These are phyloP conservation scores for Liquidambar formosana DNA, from an alignment of 164 flowering plant genomes.

Conservation along the genomic window DNA sequence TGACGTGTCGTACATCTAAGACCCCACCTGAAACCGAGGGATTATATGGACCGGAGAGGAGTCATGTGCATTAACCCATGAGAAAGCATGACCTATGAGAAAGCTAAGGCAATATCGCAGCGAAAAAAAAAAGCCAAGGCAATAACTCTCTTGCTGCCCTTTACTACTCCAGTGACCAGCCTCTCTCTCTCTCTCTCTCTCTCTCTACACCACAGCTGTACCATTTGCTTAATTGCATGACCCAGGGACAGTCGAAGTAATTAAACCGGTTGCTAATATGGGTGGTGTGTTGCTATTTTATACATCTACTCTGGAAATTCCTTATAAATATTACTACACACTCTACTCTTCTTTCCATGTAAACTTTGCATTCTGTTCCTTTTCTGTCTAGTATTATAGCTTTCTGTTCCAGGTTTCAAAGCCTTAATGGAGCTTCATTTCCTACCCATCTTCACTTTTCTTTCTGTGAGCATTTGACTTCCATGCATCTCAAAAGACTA, in stretches of 20 bases:
- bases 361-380: conserved; percentile 7
- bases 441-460: conserved; percentile 14
- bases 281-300: conserved; percentile 7
- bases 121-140: no score
- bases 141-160: no score
- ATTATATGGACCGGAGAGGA: no score
- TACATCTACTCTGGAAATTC: background rate
- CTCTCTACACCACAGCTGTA: background rate
- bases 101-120: no score
- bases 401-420: conserved; percentile 5
- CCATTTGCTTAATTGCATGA: background rate
- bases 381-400: background rate
- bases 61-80: no score
- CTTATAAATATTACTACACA: conserved; percentile 15
- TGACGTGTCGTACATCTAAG: no score
- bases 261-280: conserved; percentile 2
- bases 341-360: background rate
- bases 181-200: background rate
- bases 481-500: background rate
- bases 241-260: conserved; percentile 31
- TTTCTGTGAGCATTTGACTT: conserved; percentile 20
- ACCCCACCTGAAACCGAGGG: no score
- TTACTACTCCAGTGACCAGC: no score
- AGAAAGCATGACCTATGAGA: no score
- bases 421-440: conserved; percentile 25